These are phyloP conservation scores for Exophiala phaeomuriformis DNA, from an alignment of 2,329 filamentous ascomycete species.

Conservation along the genomic window DNA sequence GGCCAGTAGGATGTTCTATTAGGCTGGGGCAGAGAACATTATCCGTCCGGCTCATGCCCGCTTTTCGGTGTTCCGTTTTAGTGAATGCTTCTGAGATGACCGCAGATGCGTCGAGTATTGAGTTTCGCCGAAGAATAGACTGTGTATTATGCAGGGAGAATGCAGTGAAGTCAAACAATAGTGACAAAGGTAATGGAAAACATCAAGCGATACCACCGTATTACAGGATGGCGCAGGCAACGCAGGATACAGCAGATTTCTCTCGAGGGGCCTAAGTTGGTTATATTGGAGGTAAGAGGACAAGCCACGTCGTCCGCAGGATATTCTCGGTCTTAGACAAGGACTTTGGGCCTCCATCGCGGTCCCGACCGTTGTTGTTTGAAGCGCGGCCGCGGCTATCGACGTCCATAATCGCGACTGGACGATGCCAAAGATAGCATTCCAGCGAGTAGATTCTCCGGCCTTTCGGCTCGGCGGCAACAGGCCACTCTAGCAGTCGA, in stretches of 20 bases:
- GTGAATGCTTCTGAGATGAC: too few species aligned
- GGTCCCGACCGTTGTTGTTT: constrained; percentile 6
- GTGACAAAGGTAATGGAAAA: neutral
- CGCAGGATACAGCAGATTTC: neutral
- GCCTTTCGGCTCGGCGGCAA: neutral
- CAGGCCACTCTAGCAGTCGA: neutral
- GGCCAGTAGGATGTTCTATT: too few species aligned
- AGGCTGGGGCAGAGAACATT: too few species aligned
- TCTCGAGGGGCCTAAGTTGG: neutral
- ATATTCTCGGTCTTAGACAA: constrained; percentile 3
- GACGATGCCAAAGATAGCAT: constrained; percentile 8
- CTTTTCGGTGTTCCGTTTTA: too few species aligned
- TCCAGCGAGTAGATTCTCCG: neutral
- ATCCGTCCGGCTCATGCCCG: too few species aligned
- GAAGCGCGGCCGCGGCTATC: constrained; percentile 8
- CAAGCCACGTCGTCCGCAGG: neutral
- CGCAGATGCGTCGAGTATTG: too few species aligned
- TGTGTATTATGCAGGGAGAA: too few species aligned
- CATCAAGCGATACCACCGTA: neutral
- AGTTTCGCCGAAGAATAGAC: too few species aligned
- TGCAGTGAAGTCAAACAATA: too few species aligned
- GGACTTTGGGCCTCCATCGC: neutral
- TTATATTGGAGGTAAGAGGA: neutral
- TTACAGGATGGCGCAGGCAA: neutral
- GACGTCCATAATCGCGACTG: constrained; percentile 1